Conservation (phyloP, 1,139 yeast genomes). For the Eremothecium sinecaudum region DNA sequence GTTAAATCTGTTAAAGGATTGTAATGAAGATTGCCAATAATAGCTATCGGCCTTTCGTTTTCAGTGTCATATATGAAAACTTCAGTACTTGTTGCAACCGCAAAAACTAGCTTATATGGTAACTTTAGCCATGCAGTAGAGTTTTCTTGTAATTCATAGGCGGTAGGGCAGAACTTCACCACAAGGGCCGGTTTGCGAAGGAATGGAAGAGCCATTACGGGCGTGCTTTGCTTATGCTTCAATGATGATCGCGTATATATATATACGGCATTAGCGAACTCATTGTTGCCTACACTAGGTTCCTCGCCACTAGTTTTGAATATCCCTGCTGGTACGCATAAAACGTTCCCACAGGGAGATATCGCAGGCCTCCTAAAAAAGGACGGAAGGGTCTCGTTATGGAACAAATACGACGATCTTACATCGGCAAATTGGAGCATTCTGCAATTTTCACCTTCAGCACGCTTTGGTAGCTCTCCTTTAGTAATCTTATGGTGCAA, state of each 20-base stretch:
- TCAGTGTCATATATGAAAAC: constrained; percentile 77
- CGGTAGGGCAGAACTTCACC: constrained; percentile 61
- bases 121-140: constrained; percentile 34
- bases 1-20: constrained; percentile 78
- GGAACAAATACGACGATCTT: constrained; percentile 46
- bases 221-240: constrained; percentile 33
- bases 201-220: constrained; percentile 73
- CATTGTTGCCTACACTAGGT: constrained; percentile 12
- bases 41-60: constrained; percentile 55
- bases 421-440: constrained; percentile 18
- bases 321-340: constrained; percentile 79
- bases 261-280: constrained; percentile 55
- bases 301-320: constrained; percentile 32
- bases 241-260: constrained; percentile 65
- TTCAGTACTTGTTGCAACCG: constrained; percentile 89
- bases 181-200: constrained; percentile 78
- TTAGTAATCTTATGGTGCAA: constrained; percentile 23
- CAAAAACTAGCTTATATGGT: constrained; percentile 76
- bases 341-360: constrained; percentile 80
- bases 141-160: constrained; percentile 36
- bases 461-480: constrained; percentile 26
- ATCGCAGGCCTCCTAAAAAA: constrained; percentile 79
- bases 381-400: constrained; percentile 79
- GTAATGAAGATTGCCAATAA: constrained; percentile 73
- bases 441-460: constrained; percentile 3